Evolutionary conservation across 2,329 filamentous ascomycete species (phyloP), one percentile per base, ranked within the genome.

Genomic region (Ilyonectria destructans): DNA sequence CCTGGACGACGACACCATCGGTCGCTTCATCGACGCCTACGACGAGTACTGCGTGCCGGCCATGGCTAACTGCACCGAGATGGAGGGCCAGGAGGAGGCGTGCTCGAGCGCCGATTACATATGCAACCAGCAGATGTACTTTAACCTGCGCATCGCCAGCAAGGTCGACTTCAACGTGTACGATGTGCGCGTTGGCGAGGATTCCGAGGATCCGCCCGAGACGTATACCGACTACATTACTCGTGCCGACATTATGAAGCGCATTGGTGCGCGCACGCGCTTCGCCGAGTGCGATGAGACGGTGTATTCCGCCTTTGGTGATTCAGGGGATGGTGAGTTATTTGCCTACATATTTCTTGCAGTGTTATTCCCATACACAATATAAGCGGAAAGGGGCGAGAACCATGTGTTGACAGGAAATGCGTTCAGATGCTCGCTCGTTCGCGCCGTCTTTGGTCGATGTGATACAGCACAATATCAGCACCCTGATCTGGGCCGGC

Each of bases 401-500:
- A 19, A 29, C 7, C 26, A 46, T 29, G 33, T 52, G 35, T 66
- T 75, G 40, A 75, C 19, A 10, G 15, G 19, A n/a, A 15, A 19
- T 52, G 40, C 48, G 4, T n/a, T 8, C n/a, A 82, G 81, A 81
- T 57, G 74, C 82, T 17, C 82, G 84, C 17, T 85, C 84, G 26
- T 85, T 86, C 71, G 76, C 87, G 15, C 70, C 78, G 2, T 79
- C 79, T 1, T 77, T 88, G 10, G 82, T 82, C 1, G 75, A 79
- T 1, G 82, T 89, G 3, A 82, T 88, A 19, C 78, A 84, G 68
- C 82, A 82, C 8, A 85, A 85, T 2, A 82, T 89, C 35, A 81
- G 80, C 23, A 84, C 86, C 1, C 72, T 89, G 2, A 78, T 89
- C 49, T 89, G 86, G 86, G 86, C 87, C 0, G 87, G 87, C 37